Base-by-base conservation (phyloP, 805 yeast genomes). In the Pachysolen tannophilus region DNA sequence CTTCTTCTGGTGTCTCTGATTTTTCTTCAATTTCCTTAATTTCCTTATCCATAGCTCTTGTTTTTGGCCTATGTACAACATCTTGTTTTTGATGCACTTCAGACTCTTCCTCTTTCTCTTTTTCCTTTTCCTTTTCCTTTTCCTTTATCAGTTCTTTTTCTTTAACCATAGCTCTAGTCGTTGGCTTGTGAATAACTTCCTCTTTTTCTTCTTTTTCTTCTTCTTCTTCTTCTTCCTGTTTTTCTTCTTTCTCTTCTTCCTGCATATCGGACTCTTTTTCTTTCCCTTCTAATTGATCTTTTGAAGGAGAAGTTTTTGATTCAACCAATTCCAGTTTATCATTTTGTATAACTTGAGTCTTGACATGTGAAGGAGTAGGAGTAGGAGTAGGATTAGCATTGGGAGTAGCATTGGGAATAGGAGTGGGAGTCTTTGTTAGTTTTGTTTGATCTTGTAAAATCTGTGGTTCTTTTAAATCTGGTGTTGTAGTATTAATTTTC, bases 161-260 rank as follows among this genome's bases (percentile, higher is more conserved):
- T 13, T 39, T n/a, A n/a, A n/a, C n/a, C n/a, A n/a, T n/a, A n/a
- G 25, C 10, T 21, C 10, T 8, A 21, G 25, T 21, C 10, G 15
- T 36, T 6, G 23, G 15, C 20, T 28, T 16, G 33, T 35, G 28
- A n/a, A 8, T 26, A 21, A 31, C 32, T 24, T 42, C 42, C 4
- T 42, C 41, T 13, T 27, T 30, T 28, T 39, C 35, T 23, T 39
- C 46, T 26, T 37, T 34, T 15, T 30, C 48, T 27, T 35, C 45
- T 20, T 33, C 42, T 13, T 30, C 35, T 16, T 30, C 40, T 16
- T 30, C 41, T 11, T 32, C 34, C 8, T 17, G 20, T 11, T 35
- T 42, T 18, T 24, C 34, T 21, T 24, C 38, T 37, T 41, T 38
- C 32, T 33, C 20, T 9, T 26, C 25, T 25, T 32, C 35, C 40